Percentiles rank a stretch among this genome's conserved stretches.
Evolutionary conservation across 164 flowering plant genomes (phyloP).

Genomic region (Pachysandra terminalis): DNA sequence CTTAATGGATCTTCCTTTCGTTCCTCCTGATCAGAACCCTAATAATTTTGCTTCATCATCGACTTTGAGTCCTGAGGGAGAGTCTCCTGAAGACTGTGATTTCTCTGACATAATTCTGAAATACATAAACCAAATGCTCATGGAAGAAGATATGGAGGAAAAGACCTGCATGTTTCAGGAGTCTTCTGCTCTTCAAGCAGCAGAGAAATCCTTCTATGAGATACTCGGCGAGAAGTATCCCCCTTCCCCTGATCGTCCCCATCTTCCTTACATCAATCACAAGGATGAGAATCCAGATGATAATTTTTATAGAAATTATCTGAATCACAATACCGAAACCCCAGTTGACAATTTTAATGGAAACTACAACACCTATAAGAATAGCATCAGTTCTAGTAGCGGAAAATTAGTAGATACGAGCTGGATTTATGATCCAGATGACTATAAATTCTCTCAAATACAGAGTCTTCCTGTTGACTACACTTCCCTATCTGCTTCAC

Average conservation of each 20-base stretch:
- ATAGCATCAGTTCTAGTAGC: slow-evolving; percentile 12
- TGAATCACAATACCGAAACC: slow-evolving; percentile 19
- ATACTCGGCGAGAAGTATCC: slow-evolving; percentile 71
- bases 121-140: slow-evolving; percentile 74
- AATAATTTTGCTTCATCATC: slow-evolving; percentile 6
- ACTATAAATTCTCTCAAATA: slow-evolving; percentile 13
- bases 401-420: slow-evolving; percentile 13
- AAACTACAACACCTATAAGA: background rate
- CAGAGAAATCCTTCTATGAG: slow-evolving; percentile 78
- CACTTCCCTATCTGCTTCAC: slow-evolving; percentile 20
- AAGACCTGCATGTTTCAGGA: slow-evolving; percentile 73
- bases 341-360: slow-evolving; percentile 17
- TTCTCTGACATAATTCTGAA: slow-evolving; percentile 67
- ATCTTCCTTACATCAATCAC: slow-evolving; percentile 9
- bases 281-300: slow-evolving; percentile 27
- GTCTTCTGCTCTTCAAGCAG: slow-evolving; percentile 75
- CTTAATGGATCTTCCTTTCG: slow-evolving; percentile 16
- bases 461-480: slow-evolving; percentile 8
- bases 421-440: slow-evolving; percentile 21
- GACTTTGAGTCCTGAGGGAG: slow-evolving; percentile 34
- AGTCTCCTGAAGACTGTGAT: slow-evolving; percentile 61
- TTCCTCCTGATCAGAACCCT: slow-evolving; percentile 16
- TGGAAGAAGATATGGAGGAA: slow-evolving; percentile 94
- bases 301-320: background rate
- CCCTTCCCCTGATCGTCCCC: slow-evolving; percentile 47